Conservation (phyloP, 352 stramenopile species). For the Phytopythium chamaehyphon region DNA sequence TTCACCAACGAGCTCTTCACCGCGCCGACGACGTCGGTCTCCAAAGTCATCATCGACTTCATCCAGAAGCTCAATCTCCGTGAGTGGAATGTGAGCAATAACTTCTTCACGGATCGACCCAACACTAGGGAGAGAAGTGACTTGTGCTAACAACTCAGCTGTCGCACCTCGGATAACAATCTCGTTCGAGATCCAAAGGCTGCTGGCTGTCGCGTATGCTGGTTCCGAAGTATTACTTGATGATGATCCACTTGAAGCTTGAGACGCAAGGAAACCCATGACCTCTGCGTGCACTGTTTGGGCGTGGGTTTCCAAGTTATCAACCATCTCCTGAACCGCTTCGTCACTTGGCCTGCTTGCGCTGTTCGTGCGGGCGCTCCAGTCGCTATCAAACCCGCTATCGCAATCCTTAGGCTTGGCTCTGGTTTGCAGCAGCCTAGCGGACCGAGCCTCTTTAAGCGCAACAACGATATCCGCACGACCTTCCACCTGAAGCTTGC, state of each 20-base stretch:
- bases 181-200: slow-evolving; percentile 55
- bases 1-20: slow-evolving; percentile 16
- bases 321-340: slow-evolving; percentile 24
- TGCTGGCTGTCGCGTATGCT: slow-evolving; percentile 12
- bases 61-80: background rate
- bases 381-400: background rate
- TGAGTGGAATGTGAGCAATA: slow-evolving; percentile 13
- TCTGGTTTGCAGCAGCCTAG: background rate
- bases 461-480: slow-evolving; percentile 19
- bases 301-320: slow-evolving; percentile 21
- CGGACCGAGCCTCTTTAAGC: slow-evolving; percentile 21
- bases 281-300: slow-evolving; percentile 23
- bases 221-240: background rate
- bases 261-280: slow-evolving; percentile 17
- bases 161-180: slow-evolving; percentile 30
- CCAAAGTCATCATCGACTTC: background rate
- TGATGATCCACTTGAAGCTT: background rate
- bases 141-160: slow-evolving; percentile 25
- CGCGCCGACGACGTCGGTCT: slow-evolving; percentile 6
- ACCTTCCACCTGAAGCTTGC: too few relatives aligned
- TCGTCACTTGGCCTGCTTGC: background rate
- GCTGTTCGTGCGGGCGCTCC: background rate
- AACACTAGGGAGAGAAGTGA: slow-evolving; percentile 24
- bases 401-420: slow-evolving; percentile 2
- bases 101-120: slow-evolving; percentile 22